Conservation (phyloP, 2,329 filamentous ascomycete species). For the Metarhizium anisopliae region DNA sequence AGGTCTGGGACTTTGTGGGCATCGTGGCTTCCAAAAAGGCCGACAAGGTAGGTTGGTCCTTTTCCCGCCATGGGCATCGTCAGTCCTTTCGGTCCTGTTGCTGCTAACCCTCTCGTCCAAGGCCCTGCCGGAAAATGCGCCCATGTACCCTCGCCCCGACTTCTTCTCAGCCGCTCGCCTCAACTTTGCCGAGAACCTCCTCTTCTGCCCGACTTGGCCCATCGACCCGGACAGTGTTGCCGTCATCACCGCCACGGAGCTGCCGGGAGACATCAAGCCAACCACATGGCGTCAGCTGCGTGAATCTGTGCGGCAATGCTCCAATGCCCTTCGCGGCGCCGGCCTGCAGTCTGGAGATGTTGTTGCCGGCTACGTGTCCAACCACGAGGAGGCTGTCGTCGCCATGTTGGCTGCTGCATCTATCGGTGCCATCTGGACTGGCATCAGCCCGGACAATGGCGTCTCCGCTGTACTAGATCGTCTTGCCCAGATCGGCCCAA, state of each 20-base stretch:
- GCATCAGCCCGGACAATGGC: slow-evolving; percentile 85
- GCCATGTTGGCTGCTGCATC: slow-evolving; percentile 79
- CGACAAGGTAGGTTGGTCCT: slow-evolving; percentile 38
- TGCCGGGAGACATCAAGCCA: slow-evolving; percentile 44
- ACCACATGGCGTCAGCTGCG: slow-evolving; percentile 73
- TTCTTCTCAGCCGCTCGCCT: slow-evolving; percentile 75
- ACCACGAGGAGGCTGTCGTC: slow-evolving; percentile 78
- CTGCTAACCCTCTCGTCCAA: slow-evolving; percentile 21
- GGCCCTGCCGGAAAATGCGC: slow-evolving; percentile 57
- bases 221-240: slow-evolving; percentile 52
- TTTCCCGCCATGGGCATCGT: neutral
- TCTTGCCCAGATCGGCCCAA: slow-evolving; percentile 75
- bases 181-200: slow-evolving; percentile 92
- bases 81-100: neutral
- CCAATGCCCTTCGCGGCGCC: slow-evolving; percentile 57
- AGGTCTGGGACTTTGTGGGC: slow-evolving; percentile 75
- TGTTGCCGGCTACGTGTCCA: slow-evolving; percentile 73
- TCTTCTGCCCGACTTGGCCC: slow-evolving; percentile 54
- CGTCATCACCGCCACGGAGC: slow-evolving; percentile 74
- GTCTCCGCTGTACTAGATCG: slow-evolving; percentile 86
- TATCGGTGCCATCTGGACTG: slow-evolving; percentile 85
- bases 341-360: slow-evolving; percentile 50
- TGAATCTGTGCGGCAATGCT: slow-evolving; percentile 65
- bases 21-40: slow-evolving; percentile 60
- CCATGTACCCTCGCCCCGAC: slow-evolving; percentile 77